Percentiles rank a stretch among this genome's conserved stretches.
phyloP scores from a whole-genome alignment of 495 filamentous ascomycete species.

The Aspergillus biplanus region DNA sequence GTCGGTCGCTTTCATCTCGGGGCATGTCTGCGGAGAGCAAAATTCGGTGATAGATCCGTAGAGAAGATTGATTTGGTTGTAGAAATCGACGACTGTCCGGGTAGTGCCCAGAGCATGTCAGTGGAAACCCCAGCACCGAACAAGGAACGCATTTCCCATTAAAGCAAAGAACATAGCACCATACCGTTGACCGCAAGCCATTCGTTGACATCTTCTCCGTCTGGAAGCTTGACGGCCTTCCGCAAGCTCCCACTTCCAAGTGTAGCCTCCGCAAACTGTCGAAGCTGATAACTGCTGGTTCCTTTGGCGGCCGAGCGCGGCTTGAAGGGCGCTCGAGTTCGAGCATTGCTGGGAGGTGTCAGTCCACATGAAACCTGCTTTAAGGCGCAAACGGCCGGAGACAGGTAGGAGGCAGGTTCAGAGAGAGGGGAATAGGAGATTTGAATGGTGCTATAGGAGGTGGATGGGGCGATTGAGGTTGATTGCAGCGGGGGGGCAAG shows the following conservation, averaged over 20 bases:
- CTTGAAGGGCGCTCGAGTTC: constrained; percentile 87
- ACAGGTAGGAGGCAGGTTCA: constrained; percentile 47
- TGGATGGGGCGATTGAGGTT: constrained; percentile 28
- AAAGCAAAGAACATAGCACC: constrained; percentile 18
- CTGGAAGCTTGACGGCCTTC: constrained; percentile 94
- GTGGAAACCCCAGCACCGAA: not conserved
- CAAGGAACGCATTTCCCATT: not conserved
- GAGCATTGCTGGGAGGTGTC: constrained; percentile 75
- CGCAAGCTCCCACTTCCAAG: constrained; percentile 91
- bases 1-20: constrained; percentile 99
- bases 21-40: constrained; percentile 94
- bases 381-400: constrained; percentile 45
- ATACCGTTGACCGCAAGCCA: constrained; percentile 96
- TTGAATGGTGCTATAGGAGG: constrained; percentile 36
- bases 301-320: constrained; percentile 86
- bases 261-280: constrained; percentile 97
- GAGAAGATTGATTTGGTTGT: constrained; percentile 98
- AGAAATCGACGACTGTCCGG: constrained; percentile 90
- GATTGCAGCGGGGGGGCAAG: constrained; percentile 31
- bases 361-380: constrained; percentile 45
- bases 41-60: constrained; percentile 99
- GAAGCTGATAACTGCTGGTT: constrained; percentile 91
- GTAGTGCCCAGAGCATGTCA: not conserved
- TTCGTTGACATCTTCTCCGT: constrained; percentile 95
- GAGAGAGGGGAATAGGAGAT: constrained; percentile 36